A percentile compares a stretch with the other conserved stretches of the same genome.
Evolutionary conservation across 805 yeast species (phyloP).

Genomic region (Osmozyma mogii): DNA sequence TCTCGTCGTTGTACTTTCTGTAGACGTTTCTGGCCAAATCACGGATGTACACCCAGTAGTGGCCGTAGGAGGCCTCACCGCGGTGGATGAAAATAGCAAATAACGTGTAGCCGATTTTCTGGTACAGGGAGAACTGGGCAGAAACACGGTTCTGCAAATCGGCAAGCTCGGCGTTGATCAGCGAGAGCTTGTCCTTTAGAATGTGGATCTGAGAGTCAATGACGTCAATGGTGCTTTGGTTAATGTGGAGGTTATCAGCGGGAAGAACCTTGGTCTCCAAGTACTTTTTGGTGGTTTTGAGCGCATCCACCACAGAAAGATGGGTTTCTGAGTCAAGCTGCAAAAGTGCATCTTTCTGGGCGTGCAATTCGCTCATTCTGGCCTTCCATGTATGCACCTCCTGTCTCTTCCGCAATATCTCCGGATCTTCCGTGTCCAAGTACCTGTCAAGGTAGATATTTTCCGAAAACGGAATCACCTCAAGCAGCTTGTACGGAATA

Average conservation of each 20-base stretch:
- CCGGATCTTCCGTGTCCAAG: slow-evolving; percentile 57
- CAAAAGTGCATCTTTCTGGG: slow-evolving; percentile 35
- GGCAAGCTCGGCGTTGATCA: slow-evolving; percentile 34
- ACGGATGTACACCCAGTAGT: slow-evolving; percentile 90
- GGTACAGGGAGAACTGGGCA: slow-evolving; percentile 54
- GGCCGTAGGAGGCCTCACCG: slow-evolving; percentile 95
- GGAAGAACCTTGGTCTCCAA: slow-evolving; percentile 35
- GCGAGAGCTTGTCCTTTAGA: slow-evolving; percentile 39
- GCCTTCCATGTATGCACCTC: slow-evolving; percentile 59
- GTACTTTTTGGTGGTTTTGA: slow-evolving; percentile 51
- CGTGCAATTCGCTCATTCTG: slow-evolving; percentile 38
- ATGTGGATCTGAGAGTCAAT: slow-evolving; percentile 39
- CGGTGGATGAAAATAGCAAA: slow-evolving; percentile 93
- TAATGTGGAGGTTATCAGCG: slow-evolving; percentile 28
- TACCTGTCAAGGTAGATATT: slow-evolving; percentile 82
- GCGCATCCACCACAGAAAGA: slow-evolving; percentile 29
- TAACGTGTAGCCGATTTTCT: slow-evolving; percentile 64
- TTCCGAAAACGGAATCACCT: slow-evolving; percentile 75
- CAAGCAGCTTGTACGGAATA: slow-evolving; percentile 74
- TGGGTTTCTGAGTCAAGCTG: slow-evolving; percentile 31
- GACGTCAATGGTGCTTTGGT: slow-evolving; percentile 39
- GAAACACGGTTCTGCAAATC: slow-evolving; percentile 43
- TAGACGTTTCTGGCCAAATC: slow-evolving; percentile 63
- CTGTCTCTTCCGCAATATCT: slow-evolving; percentile 42
- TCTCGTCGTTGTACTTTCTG: slow-evolving; percentile 91